These are phyloP conservation scores for Aspergillus sp. DNA, from an alignment of 2,329 filamentous ascomycete genomes.

Conservation along the genomic window DNA sequence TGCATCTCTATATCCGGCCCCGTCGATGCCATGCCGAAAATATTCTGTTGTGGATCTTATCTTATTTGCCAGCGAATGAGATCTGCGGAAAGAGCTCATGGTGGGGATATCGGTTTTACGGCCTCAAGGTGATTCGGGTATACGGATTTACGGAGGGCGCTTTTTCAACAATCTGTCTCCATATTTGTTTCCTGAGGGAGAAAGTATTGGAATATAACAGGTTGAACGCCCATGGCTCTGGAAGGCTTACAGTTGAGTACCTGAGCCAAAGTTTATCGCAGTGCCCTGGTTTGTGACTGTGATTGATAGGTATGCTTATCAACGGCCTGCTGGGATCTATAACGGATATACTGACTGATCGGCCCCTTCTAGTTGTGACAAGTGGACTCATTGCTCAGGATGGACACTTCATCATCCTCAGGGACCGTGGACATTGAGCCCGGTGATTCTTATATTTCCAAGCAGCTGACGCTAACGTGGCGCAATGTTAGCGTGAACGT, in stretches of 20 bases:
- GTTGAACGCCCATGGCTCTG: not conserved
- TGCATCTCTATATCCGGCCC: constrained; percentile 5
- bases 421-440: constrained; percentile 31
- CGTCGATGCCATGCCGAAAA: not conserved
- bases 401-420: constrained; percentile 34
- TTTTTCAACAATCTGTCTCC: not conserved
- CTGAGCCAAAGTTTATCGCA: not conserved
- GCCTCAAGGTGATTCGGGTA: constrained; percentile 11
- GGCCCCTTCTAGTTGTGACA: not conserved
- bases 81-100: no score
- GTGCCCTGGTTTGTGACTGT: not conserved
- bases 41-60: not conserved
- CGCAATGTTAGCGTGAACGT: constrained; percentile 38
- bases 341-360: not conserved
- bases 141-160: constrained; percentile 23
- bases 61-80: not conserved
- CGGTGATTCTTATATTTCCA: constrained; percentile 24
- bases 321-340: not conserved
- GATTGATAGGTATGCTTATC: not conserved
- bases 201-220: constrained; percentile 17
- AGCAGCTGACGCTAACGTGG: constrained; percentile 41
- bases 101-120: constrained; percentile 2
- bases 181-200: not conserved
- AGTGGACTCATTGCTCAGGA: constrained; percentile 10
- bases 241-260: not conserved